phyloP scores from a whole-genome alignment of 495 filamentous ascomycete genomes.

The Penicillium dipodomyicola region DNA sequence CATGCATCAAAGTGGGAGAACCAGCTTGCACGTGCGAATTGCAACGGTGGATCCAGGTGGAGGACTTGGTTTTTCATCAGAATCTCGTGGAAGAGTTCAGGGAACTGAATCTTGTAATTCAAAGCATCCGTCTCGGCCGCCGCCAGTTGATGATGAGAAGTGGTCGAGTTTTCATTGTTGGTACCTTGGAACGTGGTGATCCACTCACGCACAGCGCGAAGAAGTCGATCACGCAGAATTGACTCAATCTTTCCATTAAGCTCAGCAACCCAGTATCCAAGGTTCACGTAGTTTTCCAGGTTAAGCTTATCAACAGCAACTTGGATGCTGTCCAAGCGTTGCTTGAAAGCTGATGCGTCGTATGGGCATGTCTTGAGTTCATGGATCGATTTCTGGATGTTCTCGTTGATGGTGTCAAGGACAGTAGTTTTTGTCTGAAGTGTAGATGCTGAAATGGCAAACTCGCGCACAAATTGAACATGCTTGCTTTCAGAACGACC shows the following conservation, averaged over 20 bases:
- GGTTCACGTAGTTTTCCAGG: constrained; percentile 89
- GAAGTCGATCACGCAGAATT: constrained; percentile 71
- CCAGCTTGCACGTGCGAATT: constrained; percentile 92
- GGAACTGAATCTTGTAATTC: constrained; percentile 56
- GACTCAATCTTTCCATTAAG: constrained; percentile 80
- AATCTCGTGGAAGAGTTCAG: constrained; percentile 75
- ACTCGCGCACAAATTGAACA: constrained; percentile 92
- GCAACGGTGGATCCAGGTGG: constrained; percentile 87
- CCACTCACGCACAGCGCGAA: constrained; percentile 79
- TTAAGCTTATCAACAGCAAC: constrained; percentile 91
- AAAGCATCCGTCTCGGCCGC: constrained; percentile 43
- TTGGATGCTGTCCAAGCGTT: constrained; percentile 80
- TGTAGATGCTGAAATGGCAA: constrained; percentile 76
- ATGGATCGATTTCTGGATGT: constrained; percentile 72
- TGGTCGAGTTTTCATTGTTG: constrained; percentile 40
- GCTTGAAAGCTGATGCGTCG: constrained; percentile 68
- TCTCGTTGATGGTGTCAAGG: constrained; percentile 74
- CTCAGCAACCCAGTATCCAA: constrained; percentile 79
- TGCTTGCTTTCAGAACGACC: constrained; percentile 81
- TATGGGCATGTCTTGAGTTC: constrained; percentile 88
- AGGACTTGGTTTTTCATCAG: constrained; percentile 96
- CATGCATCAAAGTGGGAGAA: constrained; percentile 87
- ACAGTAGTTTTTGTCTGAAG: constrained; percentile 82
- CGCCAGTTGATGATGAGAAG: constrained; percentile 30
- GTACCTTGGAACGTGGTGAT: constrained; percentile 72